These are phyloP conservation scores for Santalum album DNA, from an alignment of 164 flowering plant species.

Conservation along the genomic window DNA sequence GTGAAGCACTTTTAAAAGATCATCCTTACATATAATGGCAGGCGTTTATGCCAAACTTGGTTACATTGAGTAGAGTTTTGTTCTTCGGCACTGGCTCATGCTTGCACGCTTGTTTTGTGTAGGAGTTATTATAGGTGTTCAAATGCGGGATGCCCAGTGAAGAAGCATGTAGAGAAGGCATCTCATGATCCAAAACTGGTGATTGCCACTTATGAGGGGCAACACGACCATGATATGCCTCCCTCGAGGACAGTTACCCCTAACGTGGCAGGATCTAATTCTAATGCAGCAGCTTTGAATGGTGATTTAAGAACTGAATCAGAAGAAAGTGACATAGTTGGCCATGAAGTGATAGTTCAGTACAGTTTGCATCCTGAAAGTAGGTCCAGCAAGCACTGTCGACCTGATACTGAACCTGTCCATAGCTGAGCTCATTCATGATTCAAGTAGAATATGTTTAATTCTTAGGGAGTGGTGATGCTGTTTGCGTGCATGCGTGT, in stretches of 20 bases:
- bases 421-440: neutral
- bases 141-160: conserved; percentile 47
- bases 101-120: neutral
- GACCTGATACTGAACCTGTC: neutral
- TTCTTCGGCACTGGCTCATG: too few species aligned
- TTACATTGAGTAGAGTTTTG: too few species aligned
- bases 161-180: conserved; percentile 62
- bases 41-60: too few species aligned
- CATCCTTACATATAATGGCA: too few species aligned
- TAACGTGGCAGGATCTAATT: conserved; percentile 14
- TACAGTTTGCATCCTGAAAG: neutral
- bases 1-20: too few species aligned
- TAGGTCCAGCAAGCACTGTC: neutral
- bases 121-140: conserved; percentile 71
- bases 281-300: neutral
- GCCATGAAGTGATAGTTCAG: neutral
- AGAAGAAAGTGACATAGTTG: neutral
- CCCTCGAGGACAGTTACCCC: conserved; percentile 34
- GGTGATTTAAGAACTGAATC: neutral
- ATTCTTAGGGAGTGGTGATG: neutral
- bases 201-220: conserved; percentile 52
- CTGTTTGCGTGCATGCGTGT: neutral
- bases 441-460: neutral
- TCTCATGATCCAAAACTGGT: conserved; percentile 46
- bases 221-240: conserved; percentile 41